Conservation (phyloP, 2,329 filamentous ascomycete species). For the Epichloe hybrida region DNA sequence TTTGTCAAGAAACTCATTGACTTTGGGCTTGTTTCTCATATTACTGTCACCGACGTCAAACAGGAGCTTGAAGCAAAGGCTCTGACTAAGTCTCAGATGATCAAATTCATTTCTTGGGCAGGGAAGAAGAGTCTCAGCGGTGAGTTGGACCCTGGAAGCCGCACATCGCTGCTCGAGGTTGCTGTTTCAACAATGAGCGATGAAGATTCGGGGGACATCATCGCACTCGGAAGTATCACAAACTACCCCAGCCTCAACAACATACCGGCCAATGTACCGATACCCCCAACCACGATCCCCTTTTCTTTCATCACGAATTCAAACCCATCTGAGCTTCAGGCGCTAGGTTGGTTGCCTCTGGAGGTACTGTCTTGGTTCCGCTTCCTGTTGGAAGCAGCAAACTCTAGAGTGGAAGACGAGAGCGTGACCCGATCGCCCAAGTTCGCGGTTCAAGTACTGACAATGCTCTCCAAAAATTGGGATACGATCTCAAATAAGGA, state of each 20-base stretch:
- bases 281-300: slow-evolving; percentile 72
- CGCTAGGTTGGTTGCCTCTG: slow-evolving; percentile 75
- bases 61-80: slow-evolving; percentile 72
- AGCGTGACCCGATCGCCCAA: slow-evolving; percentile 57
- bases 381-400: slow-evolving; percentile 59
- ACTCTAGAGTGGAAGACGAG: slow-evolving; percentile 45
- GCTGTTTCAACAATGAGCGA: slow-evolving; percentile 59
- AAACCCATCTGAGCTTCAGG: slow-evolving; percentile 54
- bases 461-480: slow-evolving; percentile 79
- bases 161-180: slow-evolving; percentile 61
- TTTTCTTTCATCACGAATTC: slow-evolving; percentile 67
- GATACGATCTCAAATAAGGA: slow-evolving; percentile 57
- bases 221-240: slow-evolving; percentile 62
- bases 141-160: slow-evolving; percentile 56
- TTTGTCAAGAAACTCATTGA: slow-evolving; percentile 74
- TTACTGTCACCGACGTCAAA: slow-evolving; percentile 77
- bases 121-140: slow-evolving; percentile 56
- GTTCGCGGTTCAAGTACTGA: slow-evolving; percentile 66
- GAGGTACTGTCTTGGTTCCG: slow-evolving; percentile 76
- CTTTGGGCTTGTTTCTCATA: slow-evolving; percentile 74
- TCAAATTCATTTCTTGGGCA: slow-evolving; percentile 76
- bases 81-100: slow-evolving; percentile 62
- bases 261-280: slow-evolving; percentile 68
- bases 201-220: slow-evolving; percentile 55
- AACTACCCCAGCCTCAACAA: slow-evolving; percentile 64